Conservation (phyloP, 2,329 filamentous ascomycete species). For the Diplodia corticola region DNA sequence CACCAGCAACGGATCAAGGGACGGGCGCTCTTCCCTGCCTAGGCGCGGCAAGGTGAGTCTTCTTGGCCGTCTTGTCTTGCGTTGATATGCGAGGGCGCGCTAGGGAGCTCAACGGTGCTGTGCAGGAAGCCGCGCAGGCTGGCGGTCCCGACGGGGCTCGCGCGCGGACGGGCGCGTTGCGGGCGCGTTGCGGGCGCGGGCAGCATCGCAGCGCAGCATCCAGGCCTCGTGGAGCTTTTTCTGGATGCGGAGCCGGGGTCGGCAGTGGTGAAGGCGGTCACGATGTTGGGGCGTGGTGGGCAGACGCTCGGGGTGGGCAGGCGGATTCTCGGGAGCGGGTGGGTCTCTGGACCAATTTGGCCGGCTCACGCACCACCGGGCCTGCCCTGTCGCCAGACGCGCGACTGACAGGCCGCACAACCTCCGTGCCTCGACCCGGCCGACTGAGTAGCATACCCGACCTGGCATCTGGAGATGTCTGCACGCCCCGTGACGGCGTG, state of each 20-base stretch:
- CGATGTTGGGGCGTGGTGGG: background rate
- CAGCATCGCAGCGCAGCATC: background rate
- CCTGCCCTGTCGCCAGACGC: conserved; percentile 8
- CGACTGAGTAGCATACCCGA: conserved; percentile 18
- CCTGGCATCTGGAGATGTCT: conserved; percentile 22
- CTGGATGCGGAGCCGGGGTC: conserved; percentile 5
- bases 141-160: background rate
- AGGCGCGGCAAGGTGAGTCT: background rate
- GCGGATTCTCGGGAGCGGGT: conserved; percentile 19
- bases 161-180: background rate
- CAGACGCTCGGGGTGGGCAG: conserved; percentile 11
- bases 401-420: conserved; percentile 12
- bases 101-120: background rate
- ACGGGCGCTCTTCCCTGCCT: conserved; percentile 1
- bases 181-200: background rate
- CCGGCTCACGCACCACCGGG: conserved; percentile 8
- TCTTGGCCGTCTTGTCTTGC: background rate
- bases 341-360: conserved; percentile 5
- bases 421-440: conserved; percentile 18
- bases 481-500: conserved; percentile 18
- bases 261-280: conserved; percentile 2
- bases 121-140: too few relatives aligned
- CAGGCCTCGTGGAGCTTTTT: background rate
- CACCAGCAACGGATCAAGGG: background rate
- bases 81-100: background rate